Conservation (phyloP, 441 rosid species). For the Geranium incanum region DNA sequence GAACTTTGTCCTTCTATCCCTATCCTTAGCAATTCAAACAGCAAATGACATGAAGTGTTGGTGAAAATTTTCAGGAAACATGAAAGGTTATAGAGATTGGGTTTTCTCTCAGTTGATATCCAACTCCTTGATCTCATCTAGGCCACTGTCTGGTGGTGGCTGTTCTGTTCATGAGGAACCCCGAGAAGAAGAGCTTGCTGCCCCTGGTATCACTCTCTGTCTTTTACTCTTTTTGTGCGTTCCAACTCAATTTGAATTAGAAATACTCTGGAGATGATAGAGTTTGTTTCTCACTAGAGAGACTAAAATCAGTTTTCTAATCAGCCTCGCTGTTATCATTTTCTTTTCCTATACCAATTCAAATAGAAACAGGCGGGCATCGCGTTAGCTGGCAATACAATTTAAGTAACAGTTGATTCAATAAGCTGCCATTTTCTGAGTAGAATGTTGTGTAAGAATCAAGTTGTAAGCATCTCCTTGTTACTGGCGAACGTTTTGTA, state of each 20-base stretch:
- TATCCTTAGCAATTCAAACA: not conserved
- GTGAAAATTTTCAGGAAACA: constrained; percentile 27
- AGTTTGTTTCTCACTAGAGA: too few species aligned
- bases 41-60: not conserved
- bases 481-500: not conserved
- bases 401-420: not conserved
- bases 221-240: not conserved
- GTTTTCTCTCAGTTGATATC: constrained; percentile 49
- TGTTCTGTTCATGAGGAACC: constrained; percentile 33
- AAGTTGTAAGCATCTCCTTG: not conserved
- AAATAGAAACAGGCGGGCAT: not conserved
- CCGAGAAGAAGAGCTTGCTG: constrained; percentile 29
- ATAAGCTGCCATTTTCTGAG: not conserved
- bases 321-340: not conserved
- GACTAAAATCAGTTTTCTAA: not conserved
- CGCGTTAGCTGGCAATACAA: not conserved
- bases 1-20: not conserved
- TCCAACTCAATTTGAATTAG: not conserved
- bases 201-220: constrained; percentile 34
- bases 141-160: constrained; percentile 47
- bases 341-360: not conserved
- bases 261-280: not conserved
- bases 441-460: not conserved
- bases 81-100: constrained; percentile 86
- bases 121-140: constrained; percentile 54